Conservation (phyloP, 139 green algal species). For the Haematococcus lacustris region DNA sequence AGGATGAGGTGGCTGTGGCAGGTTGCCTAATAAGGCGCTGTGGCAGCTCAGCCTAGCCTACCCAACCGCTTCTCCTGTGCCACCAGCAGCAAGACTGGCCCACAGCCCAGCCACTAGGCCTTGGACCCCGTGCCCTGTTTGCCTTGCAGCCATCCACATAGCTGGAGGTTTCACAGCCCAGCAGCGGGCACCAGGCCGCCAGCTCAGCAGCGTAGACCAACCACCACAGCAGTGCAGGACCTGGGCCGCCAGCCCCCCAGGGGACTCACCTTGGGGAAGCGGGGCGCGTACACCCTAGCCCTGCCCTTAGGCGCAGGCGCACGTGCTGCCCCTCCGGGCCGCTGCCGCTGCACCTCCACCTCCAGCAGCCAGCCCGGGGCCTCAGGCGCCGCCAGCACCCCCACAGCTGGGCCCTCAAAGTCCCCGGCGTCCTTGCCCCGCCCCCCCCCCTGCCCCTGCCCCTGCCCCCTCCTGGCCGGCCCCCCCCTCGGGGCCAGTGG, state of each 20-base stretch:
- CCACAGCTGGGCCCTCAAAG: background rate
- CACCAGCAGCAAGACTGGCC: background rate
- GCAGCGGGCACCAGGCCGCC: no score
- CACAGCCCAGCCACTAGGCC: background rate
- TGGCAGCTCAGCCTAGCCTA: no score
- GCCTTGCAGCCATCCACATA: background rate
- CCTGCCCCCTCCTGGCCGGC: background rate
- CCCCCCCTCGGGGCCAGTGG: background rate
- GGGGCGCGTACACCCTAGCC: slow-evolving; percentile 61
- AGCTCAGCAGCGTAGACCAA: background rate
- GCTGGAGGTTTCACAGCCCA: background rate
- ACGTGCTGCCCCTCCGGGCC: slow-evolving; percentile 5
- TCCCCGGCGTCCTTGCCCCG: background rate
- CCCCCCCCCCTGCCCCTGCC: background rate
- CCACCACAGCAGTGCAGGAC: background rate
- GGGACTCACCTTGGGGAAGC: slow-evolving; percentile 69
- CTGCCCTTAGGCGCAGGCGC: slow-evolving; percentile 6
- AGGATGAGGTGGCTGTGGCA: no score
- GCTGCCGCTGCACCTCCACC: slow-evolving; percentile 27
- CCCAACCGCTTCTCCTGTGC: no score
- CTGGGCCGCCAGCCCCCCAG: background rate
- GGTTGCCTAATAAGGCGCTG: no score
- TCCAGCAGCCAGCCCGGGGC: slow-evolving; percentile 36
- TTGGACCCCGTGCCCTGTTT: background rate
- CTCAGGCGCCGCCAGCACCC: background rate